Conservation (phyloP, 2,329 filamentous ascomycete species). For the Aspergillus ruber region DNA sequence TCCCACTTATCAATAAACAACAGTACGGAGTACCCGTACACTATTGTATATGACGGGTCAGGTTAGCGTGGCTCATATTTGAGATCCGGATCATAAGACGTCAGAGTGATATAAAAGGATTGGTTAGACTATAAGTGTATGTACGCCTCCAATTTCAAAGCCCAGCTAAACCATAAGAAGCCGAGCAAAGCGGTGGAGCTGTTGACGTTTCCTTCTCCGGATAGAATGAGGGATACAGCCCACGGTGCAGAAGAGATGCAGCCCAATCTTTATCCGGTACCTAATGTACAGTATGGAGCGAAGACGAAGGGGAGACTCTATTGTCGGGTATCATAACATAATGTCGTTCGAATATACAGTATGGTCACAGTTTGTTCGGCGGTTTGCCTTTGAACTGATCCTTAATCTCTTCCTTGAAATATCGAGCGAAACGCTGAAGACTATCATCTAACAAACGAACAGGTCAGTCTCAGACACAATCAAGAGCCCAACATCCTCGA, state of each 20-base stretch:
- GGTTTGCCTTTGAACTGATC: slow-evolving; percentile 36
- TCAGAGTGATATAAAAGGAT: too few relatives aligned
- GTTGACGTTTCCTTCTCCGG: slow-evolving; percentile 14
- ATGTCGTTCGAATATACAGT: neutral
- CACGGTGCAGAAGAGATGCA: slow-evolving; percentile 12
- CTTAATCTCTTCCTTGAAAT: slow-evolving; percentile 39
- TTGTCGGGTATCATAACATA: slow-evolving; percentile 15
- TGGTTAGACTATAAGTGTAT: neutral
- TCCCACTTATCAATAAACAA: too few relatives aligned
- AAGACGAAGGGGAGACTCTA: neutral
- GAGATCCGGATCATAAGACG: too few relatives aligned
- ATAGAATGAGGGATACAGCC: slow-evolving; percentile 19
- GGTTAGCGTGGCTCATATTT: too few relatives aligned
- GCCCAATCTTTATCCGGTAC: slow-evolving; percentile 18
- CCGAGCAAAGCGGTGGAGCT: slow-evolving; percentile 14
- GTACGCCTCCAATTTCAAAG: slow-evolving; percentile 14
- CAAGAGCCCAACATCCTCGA: neutral
- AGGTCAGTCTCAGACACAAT: slow-evolving; percentile 4
- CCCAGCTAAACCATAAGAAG: slow-evolving; percentile 7
- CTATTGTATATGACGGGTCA: too few relatives aligned
- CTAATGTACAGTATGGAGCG: neutral
- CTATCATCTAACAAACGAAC: slow-evolving; percentile 14
- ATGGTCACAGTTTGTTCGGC: slow-evolving; percentile 21
- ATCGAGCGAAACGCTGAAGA: slow-evolving; percentile 27
- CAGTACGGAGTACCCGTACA: too few relatives aligned